Evolutionary conservation across 352 stramenopile species (phyloP).

Genomic region (Thraustochytrium sp.): DNA sequence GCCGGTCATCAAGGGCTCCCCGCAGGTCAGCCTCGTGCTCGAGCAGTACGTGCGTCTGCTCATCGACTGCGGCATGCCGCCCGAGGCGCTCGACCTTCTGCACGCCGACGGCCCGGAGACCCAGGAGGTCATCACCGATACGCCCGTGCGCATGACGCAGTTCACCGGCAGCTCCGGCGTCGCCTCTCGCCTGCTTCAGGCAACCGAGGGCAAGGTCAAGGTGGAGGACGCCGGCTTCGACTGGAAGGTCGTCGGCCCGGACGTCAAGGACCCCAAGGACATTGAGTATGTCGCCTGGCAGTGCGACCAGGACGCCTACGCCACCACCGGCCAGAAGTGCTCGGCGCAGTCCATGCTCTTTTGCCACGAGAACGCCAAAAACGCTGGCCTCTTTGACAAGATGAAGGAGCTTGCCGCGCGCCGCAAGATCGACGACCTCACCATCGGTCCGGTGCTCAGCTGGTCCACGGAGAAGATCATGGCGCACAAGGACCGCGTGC

Average conservation of each 20-base stretch:
- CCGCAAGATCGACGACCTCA: conserved; percentile 85
- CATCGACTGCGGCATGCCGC: conserved; percentile 89
- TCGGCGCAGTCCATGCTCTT: conserved; percentile 96
- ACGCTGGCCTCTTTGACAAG: conserved; percentile 82
- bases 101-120: conserved; percentile 88
- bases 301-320: conserved; percentile 97
- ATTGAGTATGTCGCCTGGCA: conserved; percentile 96
- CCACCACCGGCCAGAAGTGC: conserved; percentile 92
- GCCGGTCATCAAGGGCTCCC: conserved; percentile 79
- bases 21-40: conserved; percentile 93
- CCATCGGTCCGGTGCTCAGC: conserved; percentile 91
- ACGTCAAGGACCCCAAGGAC: conserved; percentile 70
- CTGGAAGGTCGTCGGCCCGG: conserved; percentile 94
- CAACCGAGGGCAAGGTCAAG: conserved; percentile 83
- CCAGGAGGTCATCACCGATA: conserved; percentile 85
- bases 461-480: conserved; percentile 92
- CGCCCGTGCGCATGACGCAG: conserved; percentile 88
- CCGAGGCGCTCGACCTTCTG: conserved; percentile 90
- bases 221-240: conserved; percentile 97
- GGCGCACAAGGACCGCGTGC: conserved; percentile 77
- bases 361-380: conserved; percentile 85
- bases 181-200: conserved; percentile 81
- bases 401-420: conserved; percentile 76
- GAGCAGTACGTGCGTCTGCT: conserved; percentile 89
- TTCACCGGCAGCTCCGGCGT: conserved; percentile 92